phyloP scores from a whole-genome alignment of 2,329 filamentous ascomycete genomes.

The Allantophomopsis lycopodina region DNA sequence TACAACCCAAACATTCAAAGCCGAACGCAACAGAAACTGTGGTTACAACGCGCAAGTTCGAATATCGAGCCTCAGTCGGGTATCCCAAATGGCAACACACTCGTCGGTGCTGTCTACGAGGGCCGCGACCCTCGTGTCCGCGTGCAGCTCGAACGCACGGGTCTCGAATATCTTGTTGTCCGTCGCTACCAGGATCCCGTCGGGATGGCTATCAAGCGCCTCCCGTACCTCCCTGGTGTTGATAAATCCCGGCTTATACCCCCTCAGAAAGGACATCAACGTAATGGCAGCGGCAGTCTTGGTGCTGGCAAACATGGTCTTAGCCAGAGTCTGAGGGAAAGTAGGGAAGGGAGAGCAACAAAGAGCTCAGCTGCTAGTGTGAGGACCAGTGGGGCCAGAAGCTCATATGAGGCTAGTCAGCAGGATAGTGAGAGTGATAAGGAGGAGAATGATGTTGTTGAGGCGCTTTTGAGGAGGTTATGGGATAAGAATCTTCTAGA shows the following conservation, averaged over 20 bases:
- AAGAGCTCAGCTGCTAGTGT: background rate
- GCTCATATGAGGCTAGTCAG: constrained; percentile 1
- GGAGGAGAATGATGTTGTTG: constrained; percentile 27
- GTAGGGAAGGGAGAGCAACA: constrained; percentile 8
- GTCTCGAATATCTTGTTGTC: constrained; percentile 62
- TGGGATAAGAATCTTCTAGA: constrained; percentile 49
- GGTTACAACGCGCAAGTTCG: constrained; percentile 60
- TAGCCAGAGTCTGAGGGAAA: constrained; percentile 25
- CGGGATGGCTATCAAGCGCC: constrained; percentile 42
- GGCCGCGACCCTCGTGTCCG: constrained; percentile 48
- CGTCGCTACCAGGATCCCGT: constrained; percentile 60
- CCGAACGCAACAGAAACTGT: constrained; percentile 62
- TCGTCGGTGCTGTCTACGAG: constrained; percentile 37
- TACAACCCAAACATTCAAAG: constrained; percentile 32
- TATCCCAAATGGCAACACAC: constrained; percentile 18
- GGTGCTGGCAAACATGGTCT: constrained; percentile 19
- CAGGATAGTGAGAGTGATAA: constrained; percentile 2
- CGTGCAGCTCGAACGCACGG: constrained; percentile 54
- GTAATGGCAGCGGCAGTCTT: constrained; percentile 13
- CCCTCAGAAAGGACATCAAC: constrained; percentile 19
- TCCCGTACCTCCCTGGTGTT: constrained; percentile 35
- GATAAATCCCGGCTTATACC: constrained; percentile 36
- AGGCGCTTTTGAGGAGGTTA: constrained; percentile 37
- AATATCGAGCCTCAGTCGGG: constrained; percentile 50
- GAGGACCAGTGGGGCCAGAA: background rate